These are phyloP conservation scores for Cornus florida DNA, from an alignment of 148 eudicot species.

Conservation along the genomic window DNA sequence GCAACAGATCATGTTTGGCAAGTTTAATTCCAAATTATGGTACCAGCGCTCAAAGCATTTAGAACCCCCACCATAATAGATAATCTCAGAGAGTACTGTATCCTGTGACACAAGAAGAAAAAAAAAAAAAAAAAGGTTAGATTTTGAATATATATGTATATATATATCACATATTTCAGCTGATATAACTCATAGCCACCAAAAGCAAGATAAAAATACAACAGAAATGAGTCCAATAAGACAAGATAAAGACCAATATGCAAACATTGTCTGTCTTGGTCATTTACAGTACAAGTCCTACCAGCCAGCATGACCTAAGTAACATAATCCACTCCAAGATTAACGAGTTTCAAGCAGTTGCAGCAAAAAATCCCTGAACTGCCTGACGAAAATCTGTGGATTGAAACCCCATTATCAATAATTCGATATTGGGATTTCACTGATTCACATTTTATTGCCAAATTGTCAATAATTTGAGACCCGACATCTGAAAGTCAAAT, in stretches of 20 bases:
- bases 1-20: neutral
- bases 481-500: too few species aligned
- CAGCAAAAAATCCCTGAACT: too few species aligned
- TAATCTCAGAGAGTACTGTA: neutral
- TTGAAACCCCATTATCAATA: too few species aligned
- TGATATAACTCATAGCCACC: neutral
- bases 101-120: neutral
- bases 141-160: neutral
- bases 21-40: neutral
- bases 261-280: neutral
- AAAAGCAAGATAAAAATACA: neutral
- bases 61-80: neutral
- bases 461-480: too few species aligned
- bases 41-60: neutral
- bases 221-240: neutral
- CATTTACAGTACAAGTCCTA: too few species aligned
- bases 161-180: neutral
- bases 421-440: too few species aligned
- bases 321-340: too few species aligned
- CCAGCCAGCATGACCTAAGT: too few species aligned
- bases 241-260: neutral
- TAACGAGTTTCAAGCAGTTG: too few species aligned
- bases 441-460: too few species aligned
- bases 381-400: too few species aligned
- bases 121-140: neutral